phyloP scores from a whole-genome alignment of 352 stramenopile genomes.

The Pythium dissotocum region DNA sequence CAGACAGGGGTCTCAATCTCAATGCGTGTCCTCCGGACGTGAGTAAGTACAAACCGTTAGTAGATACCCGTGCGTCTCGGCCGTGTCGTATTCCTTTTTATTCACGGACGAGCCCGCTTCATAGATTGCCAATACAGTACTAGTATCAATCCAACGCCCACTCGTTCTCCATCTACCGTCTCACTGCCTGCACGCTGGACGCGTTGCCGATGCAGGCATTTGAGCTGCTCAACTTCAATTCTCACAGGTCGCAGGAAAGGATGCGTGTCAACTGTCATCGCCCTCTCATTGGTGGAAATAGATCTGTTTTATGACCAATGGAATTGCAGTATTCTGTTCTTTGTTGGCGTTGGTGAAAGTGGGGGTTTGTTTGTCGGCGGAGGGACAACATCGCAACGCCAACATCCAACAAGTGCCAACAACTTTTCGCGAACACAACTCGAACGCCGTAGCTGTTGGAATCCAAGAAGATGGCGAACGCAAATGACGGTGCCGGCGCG shows the following conservation, averaged over 20 bases:
- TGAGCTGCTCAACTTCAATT: background rate
- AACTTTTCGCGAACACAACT: background rate
- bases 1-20: background rate
- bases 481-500: slow-evolving; percentile 4
- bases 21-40: background rate
- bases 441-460: background rate
- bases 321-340: background rate
- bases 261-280: background rate
- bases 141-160: background rate
- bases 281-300: slow-evolving; percentile 8
- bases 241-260: slow-evolving; percentile 7
- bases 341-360: slow-evolving; percentile 8
- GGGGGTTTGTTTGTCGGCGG: background rate
- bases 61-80: slow-evolving; percentile 16
- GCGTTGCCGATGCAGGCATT: too few species aligned
- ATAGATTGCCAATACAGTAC: slow-evolving; percentile 7
- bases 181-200: too few species aligned
- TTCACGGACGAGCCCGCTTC: background rate
- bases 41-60: slow-evolving; percentile 5
- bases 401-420: background rate
- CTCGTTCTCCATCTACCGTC: background rate
- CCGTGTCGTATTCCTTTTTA: background rate
- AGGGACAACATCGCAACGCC: slow-evolving; percentile 7
- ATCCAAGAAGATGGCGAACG: background rate
- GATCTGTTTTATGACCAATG: slow-evolving; percentile 20